phyloP scores from a whole-genome alignment of 805 yeast genomes.

The Starmerella ratchasimensis region DNA sequence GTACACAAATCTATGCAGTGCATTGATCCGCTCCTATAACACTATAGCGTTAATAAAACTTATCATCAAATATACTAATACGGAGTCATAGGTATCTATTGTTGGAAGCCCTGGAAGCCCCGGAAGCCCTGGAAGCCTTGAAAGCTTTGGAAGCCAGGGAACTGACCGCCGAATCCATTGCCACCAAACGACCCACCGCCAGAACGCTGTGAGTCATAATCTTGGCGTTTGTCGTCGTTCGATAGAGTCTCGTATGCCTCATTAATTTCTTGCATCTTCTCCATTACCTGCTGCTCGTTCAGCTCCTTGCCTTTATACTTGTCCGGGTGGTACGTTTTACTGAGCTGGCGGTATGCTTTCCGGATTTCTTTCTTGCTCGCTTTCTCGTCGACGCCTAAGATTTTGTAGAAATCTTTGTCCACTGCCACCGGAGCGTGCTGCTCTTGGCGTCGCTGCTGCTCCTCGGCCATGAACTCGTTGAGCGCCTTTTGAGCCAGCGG shows the following conservation, averaged over 20 bases:
- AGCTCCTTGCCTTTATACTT: conserved; percentile 56
- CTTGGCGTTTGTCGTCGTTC: conserved; percentile 45
- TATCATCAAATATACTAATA: too few species aligned
- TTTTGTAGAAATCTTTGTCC: conserved; percentile 64
- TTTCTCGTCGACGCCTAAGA: conserved; percentile 49
- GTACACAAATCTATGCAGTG: too few species aligned
- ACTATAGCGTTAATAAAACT: too few species aligned
- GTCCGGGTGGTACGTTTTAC: conserved; percentile 83
- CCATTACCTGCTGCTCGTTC: conserved; percentile 55
- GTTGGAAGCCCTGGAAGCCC: too few species aligned
- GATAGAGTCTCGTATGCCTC: conserved; percentile 82
- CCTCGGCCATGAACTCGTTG: conserved; percentile 20
- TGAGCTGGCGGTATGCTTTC: conserved; percentile 64
- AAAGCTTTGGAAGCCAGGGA: conserved; percentile 12
- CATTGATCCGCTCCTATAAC: too few species aligned
- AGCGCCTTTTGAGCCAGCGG: conserved; percentile 18
- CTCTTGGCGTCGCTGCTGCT: conserved; percentile 21
- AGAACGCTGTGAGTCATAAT: conserved; percentile 39
- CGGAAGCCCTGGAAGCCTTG: conserved; percentile 13
- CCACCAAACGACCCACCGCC: conserved; percentile 12
- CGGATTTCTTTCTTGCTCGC: conserved; percentile 65
- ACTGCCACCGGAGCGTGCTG: conserved; percentile 20
- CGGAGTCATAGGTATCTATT: too few species aligned
- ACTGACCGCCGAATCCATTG: conserved; percentile 9
- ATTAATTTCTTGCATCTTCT: conserved; percentile 81